Conservation (phyloP, 1,284 basidiomycete genomes). For the Tilletia horrida region DNA sequence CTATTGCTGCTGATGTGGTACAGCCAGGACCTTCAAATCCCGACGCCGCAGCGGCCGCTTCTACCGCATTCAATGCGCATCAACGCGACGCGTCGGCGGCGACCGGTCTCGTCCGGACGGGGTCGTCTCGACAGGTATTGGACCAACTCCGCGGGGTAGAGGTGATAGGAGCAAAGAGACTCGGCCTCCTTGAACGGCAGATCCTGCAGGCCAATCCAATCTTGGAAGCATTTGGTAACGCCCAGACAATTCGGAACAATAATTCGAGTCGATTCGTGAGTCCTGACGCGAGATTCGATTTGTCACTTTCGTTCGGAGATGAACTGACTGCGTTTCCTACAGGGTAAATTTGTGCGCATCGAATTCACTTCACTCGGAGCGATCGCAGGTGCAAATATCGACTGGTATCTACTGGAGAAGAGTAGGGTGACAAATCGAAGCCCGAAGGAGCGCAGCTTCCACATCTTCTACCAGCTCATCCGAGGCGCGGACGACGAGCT, state of each 20-base stretch:
- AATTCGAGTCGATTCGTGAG: constrained; percentile 86
- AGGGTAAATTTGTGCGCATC: constrained; percentile 89
- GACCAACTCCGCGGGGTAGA: constrained; percentile 44
- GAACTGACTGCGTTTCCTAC: no score
- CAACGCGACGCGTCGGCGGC: constrained; percentile 20
- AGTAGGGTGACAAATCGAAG: constrained; percentile 67
- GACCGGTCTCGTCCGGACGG: constrained; percentile 32
- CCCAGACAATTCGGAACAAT: constrained; percentile 96
- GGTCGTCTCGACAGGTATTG: constrained; percentile 38
- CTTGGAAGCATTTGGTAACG: constrained; percentile 96
- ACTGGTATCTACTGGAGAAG: constrained; percentile 99
- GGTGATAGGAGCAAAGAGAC: constrained; percentile 48
- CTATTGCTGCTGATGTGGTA: constrained; percentile 70
- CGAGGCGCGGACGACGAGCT: constrained; percentile 50
- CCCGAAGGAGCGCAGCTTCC: constrained; percentile 77
- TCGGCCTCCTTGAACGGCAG: constrained; percentile 89
- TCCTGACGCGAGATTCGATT: background rate
- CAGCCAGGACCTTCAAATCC: constrained; percentile 21
- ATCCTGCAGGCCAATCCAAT: constrained; percentile 98
- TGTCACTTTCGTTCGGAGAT: no score
- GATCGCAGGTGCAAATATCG: constrained; percentile 95
- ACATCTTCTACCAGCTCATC: constrained; percentile 87
- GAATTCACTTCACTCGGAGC: constrained; percentile 89
- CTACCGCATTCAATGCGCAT: background rate
- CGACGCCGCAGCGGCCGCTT: background rate